A percentile compares a stretch with the other conserved stretches of the same genome.
These are phyloP conservation scores for Solanum tarijense DNA, from an alignment of 257 asterid species.

Conservation along the genomic window DNA sequence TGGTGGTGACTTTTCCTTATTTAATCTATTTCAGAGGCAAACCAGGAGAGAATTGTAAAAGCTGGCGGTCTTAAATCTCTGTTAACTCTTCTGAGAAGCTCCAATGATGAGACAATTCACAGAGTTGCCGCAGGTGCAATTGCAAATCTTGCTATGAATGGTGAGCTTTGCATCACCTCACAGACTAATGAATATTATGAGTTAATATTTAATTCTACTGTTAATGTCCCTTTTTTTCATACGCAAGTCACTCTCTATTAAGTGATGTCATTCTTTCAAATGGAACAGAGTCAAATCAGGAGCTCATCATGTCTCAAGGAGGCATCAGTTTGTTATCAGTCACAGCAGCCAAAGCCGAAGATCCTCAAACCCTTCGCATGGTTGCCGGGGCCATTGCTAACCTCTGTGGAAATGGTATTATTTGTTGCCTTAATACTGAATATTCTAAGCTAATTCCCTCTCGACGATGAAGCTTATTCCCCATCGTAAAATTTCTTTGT, in stretches of 20 bases:
- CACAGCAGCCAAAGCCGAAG: conserved; percentile 61
- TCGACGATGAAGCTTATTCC: neutral
- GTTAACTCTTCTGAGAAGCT: conserved; percentile 55
- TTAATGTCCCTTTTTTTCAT: neutral
- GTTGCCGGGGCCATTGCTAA: conserved; percentile 90
- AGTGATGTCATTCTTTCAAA: neutral
- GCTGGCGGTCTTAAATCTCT: conserved; percentile 82
- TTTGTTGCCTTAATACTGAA: neutral
- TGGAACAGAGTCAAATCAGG: conserved; percentile 74
- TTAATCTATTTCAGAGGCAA: conserved; percentile 45
- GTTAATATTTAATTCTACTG: neutral
- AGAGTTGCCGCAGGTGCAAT: conserved; percentile 92
- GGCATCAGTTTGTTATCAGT: conserved; percentile 59
- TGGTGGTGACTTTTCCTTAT: neutral
- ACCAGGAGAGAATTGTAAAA: conserved; percentile 74
- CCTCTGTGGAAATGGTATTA: conserved; percentile 78
- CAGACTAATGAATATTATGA: neutral
- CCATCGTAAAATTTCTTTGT: neutral
- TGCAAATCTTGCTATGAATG: conserved; percentile 92
- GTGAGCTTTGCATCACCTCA: conserved; percentile 22
- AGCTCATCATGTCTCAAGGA: conserved; percentile 68
- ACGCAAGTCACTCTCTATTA: neutral
- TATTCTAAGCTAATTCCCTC: neutral
- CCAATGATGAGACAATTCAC: conserved; percentile 62
- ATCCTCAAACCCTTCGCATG: conserved; percentile 93